Conservation (phyloP, 306 rosid species). For the Acacia crassicarpa region DNA sequence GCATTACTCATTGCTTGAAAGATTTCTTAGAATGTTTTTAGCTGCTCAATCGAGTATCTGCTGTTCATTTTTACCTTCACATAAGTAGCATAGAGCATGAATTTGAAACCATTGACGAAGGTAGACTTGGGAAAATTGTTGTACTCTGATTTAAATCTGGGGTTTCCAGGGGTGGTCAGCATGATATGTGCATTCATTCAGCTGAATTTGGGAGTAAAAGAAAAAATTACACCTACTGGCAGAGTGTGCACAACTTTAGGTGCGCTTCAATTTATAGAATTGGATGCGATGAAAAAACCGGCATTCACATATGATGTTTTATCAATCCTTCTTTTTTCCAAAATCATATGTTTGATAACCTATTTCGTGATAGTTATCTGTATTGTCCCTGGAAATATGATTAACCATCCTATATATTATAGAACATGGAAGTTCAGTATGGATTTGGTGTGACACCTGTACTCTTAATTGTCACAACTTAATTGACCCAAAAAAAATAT, state of each 20-base stretch:
- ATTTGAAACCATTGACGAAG: not conserved
- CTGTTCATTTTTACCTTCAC: not conserved
- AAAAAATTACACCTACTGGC: not conserved
- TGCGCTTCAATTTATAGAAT: not conserved
- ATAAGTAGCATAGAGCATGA: not conserved
- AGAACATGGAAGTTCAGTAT: not conserved
- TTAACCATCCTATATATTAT: not conserved
- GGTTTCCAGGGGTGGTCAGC: not conserved
- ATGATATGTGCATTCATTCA: not conserved
- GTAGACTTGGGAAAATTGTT: not conserved
- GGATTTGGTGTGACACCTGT: not conserved
- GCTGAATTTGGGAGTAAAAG: not conserved
- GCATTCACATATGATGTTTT: slow-evolving; percentile 6
- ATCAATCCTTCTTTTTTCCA: not conserved
- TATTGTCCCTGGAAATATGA: not conserved
- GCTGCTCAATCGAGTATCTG: not conserved
- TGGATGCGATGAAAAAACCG: not conserved
- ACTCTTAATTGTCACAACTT: not conserved
- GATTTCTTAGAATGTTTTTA: not conserved
- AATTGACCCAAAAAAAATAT: not conserved
- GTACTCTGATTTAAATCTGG: not conserved
- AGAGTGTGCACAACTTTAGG: not conserved
- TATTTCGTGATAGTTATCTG: not conserved
- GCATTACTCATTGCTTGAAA: not conserved
- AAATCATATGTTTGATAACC: not conserved